Base-by-base conservation (phyloP, 805 yeast genomes). In the Myxozyma nipponensis region DNA sequence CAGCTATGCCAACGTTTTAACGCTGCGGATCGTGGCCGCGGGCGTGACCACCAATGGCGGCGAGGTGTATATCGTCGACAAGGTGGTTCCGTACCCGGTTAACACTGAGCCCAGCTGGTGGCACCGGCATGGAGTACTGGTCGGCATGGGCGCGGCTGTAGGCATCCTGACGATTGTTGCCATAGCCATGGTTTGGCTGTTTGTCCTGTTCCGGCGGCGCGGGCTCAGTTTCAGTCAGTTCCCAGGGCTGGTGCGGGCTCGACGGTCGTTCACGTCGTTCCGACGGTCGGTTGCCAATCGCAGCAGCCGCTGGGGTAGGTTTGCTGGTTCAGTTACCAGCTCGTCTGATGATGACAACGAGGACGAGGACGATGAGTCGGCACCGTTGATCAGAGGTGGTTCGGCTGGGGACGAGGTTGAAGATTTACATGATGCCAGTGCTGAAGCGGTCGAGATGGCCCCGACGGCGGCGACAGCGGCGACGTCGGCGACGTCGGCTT, bases 31-130 rank as follows among this genome's bases (percentile, higher is more conserved):
- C 22, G 32, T 52, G 19, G 40, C 50, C 2, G 36, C 34, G 28
- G 58, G 58, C 4, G 21, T 46, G 39, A 36, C 58, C 3, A 47
- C 51, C 10, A 10, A 35, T 18, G 58, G 56, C 10, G 46, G 56
- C 23, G 57, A 54, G 34, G 37, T 54, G 9, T 51, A 51, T 32
- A 36, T 49, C 3, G 42, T 52, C n/a, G 58, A 54, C 39, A 21
- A 17, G 13, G 58, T 52, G 38, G 28, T 54, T 6, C 52, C 57
- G 10, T 21, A 39, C 39, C 10, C 35, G 10, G 25, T 36, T 2
- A 26, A 45, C 2, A 39, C 37, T 30, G 46, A 47, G 10, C 44
- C 50, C 6, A 15, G n/a, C 17, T 53, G 54, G 54, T 53, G 52
- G 51, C 54, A 41, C 17, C 42, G 44, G 4, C 54, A 49, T 28